phyloP scores from a whole-genome alignment of 257 asterid species.

The Salvia hispanica region DNA sequence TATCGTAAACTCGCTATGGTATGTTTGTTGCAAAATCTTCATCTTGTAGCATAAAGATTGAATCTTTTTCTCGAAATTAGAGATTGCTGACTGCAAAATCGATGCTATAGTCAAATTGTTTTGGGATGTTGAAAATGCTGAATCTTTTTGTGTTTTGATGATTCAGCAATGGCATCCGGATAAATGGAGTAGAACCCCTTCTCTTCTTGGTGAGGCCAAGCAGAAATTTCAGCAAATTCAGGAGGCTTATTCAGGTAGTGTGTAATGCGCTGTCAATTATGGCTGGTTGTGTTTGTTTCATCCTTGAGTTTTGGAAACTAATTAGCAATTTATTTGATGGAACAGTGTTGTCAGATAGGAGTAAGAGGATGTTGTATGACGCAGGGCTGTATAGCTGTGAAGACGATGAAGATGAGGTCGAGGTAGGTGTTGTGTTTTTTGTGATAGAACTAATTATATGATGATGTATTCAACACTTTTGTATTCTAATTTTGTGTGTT shows the following conservation, averaged over 20 bases:
- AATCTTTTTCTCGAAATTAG: not conserved
- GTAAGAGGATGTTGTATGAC: slow-evolving; percentile 69
- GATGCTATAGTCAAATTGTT: too few relatives aligned
- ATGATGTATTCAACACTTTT: too few relatives aligned
- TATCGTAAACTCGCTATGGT: slow-evolving; percentile 89
- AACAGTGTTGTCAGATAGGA: slow-evolving; percentile 75
- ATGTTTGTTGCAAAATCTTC: slow-evolving; percentile 7
- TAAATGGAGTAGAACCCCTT: slow-evolving; percentile 64
- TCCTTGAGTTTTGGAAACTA: not conserved
- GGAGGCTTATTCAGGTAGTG: slow-evolving; percentile 89
- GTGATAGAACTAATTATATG: not conserved
- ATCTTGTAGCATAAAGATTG: not conserved
- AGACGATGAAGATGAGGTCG: slow-evolving; percentile 64
- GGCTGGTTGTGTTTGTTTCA: not conserved
- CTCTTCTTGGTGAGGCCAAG: slow-evolving; percentile 66
- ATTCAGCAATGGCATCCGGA: slow-evolving; percentile 97
- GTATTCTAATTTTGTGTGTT: not conserved
- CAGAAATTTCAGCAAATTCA: slow-evolving; percentile 78
- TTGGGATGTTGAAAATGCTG: too few relatives aligned
- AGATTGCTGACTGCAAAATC: too few relatives aligned
- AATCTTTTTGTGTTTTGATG: not conserved
- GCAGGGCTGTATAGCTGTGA: slow-evolving; percentile 63
- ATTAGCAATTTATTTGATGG: slow-evolving; percentile 7
- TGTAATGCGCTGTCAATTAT: not conserved
- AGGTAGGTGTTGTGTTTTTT: slow-evolving; percentile 34